These are phyloP conservation scores for Nepenthes alata DNA, from an alignment of 179 eudicot genomes.

Conservation along the genomic window DNA sequence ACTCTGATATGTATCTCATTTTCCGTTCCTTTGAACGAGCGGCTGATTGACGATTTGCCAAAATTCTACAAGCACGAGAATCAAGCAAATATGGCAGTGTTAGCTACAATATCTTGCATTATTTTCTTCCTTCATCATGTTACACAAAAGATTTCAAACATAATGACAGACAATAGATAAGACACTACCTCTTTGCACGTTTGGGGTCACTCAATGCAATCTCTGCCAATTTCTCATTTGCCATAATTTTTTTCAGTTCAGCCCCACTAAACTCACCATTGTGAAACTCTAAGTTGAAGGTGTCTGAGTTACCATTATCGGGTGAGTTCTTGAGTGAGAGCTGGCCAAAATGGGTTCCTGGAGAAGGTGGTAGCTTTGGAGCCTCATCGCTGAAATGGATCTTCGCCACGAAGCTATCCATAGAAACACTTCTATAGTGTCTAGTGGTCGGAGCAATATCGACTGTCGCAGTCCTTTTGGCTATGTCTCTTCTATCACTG, in stretches of 20 bases:
- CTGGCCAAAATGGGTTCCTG: conserved; percentile 45
- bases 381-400: conserved; percentile 62
- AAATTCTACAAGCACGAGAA: conserved; percentile 16
- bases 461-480: conserved; percentile 53
- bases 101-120: neutral
- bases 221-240: conserved; percentile 82
- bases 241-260: conserved; percentile 88
- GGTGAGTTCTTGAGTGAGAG: conserved; percentile 55
- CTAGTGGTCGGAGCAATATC: conserved; percentile 60
- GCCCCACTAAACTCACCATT: conserved; percentile 85
- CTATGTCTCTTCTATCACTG: conserved; percentile 35
- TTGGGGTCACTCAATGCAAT: conserved; percentile 79
- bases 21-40: conserved; percentile 40
- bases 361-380: conserved; percentile 55
- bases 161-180: neutral
- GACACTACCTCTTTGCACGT: conserved; percentile 72
- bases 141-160: neutral
- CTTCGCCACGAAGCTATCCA: conserved; percentile 85
- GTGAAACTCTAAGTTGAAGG: conserved; percentile 72
- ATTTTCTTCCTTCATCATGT: neutral
- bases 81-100: neutral
- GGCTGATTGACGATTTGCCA: conserved; percentile 41
- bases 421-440: conserved; percentile 76
- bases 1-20: conserved; percentile 26
- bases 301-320: conserved; percentile 27